Base-by-base conservation (phyloP, 306 rosid species). In the Trifolium dubium region DNA sequence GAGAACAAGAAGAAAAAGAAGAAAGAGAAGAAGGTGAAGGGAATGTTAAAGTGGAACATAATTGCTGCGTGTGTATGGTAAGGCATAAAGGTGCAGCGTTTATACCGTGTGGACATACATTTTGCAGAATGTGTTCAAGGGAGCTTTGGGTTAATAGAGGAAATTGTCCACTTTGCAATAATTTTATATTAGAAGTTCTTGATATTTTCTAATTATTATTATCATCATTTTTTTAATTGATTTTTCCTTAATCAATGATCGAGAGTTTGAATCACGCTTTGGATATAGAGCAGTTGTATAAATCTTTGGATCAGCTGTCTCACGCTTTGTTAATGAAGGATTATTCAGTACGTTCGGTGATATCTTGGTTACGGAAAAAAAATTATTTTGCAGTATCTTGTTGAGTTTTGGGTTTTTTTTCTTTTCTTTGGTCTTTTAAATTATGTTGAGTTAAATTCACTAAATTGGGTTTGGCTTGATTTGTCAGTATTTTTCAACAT, bases 11-110 rank as follows among this genome's bases (percentile, higher is more conserved):
- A 17, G 14, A 44, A 55, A 63, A 5, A 7, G 29, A 30, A 2
- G 71, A 49, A 3, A 29, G 31, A 23, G 32, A 11, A 8, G 28
- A 10, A 2, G 47, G 5, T 12, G 72, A 29, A 5, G 56, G 32
- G 0, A 81, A 23, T 15, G 56, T 18, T 65, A 6, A 2, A 15
- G 58, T 59, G 32, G 97, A 81, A 64, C 70, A 74, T 19, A 87
- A 82, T 6, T 91, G 99, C 84, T 89, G 95, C 83, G 92, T 91
- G 83, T 94, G 99, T 82, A 89, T 89, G 96, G 97, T 91, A 62
- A 83, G 97, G 85, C 92, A 89, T 70, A 89, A 85, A 65, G 97
- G 94, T 3, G 86, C 96, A 54, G 92, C 96, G 1, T 83, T 92
- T 68, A 90, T 85, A 47, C 88, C 96, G 0, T 94, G 99, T 71